Conservation (phyloP, 768 basidiomycete genomes). For the Termitomyces sp. region DNA sequence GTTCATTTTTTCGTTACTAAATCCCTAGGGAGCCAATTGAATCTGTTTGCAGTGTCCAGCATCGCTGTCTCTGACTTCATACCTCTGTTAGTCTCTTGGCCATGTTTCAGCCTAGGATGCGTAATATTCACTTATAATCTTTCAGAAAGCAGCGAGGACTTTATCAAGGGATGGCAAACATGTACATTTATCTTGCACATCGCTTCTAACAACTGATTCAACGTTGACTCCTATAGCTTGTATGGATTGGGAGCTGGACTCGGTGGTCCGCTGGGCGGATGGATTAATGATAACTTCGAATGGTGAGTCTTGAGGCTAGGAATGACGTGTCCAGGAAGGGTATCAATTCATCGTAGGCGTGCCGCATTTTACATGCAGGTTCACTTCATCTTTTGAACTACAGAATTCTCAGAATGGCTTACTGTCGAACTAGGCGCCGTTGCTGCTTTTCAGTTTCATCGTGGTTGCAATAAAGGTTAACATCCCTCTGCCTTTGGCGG, state of each 20-base stretch:
- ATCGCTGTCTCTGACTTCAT: slow-evolving; percentile 86
- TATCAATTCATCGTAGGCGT: slow-evolving; percentile 46
- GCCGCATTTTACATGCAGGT: slow-evolving; percentile 86
- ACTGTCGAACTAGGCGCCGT: slow-evolving; percentile 51
- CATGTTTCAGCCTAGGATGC: slow-evolving; percentile 2
- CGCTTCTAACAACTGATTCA: not conserved
- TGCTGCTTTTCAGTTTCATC: slow-evolving; percentile 64
- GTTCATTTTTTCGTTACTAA: slow-evolving; percentile 27
- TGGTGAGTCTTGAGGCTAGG: slow-evolving; percentile 49
- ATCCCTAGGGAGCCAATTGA: slow-evolving; percentile 19
- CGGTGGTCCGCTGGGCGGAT: slow-evolving; percentile 78
- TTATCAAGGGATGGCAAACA: slow-evolving; percentile 88
- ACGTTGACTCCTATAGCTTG: slow-evolving; percentile 37
- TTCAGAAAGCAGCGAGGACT: slow-evolving; percentile 77
- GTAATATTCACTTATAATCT: slow-evolving; percentile 2
- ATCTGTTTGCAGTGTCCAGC: slow-evolving; percentile 55
- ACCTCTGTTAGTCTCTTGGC: slow-evolving; percentile 56
- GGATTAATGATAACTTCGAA: slow-evolving; percentile 80
- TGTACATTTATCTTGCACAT: slow-evolving; percentile 42
- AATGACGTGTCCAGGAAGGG: slow-evolving; percentile 1
- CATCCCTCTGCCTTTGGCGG: slow-evolving; percentile 64
- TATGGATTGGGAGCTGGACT: slow-evolving; percentile 81
- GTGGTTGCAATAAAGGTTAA: slow-evolving; percentile 75
- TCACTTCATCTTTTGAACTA: slow-evolving; percentile 13
- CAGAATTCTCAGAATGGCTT: not conserved